Evolutionary conservation across 805 yeast genomes (phyloP), one percentile per base, ranked within the genome.

Genomic region (Metschnikowia rubicola): DNA sequence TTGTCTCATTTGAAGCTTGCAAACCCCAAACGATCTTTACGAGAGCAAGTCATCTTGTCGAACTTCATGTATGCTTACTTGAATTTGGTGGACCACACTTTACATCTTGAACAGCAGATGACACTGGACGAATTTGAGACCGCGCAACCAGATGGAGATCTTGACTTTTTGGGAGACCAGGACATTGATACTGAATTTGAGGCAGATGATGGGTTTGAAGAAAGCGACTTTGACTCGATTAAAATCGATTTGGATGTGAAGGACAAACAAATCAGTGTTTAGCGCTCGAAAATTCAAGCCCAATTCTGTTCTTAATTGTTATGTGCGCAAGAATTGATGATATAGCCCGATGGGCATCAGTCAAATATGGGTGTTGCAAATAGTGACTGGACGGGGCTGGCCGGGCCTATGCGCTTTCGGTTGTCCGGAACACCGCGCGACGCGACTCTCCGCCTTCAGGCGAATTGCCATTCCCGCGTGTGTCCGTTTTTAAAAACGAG

Each of bases 61-160:
- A 94, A 94, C 64, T 94, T 94, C 78, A 94, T 94, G 99, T 94
- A 94, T 63, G 92, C 97, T 0, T 94, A 94, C 66, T 77, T 94
- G 73, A 92, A 94, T 62, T 73, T 94, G 66, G 96, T 94, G 46
- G 96, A 92, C 65, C 97, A 92, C 63, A 91, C 92, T 12, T 71
- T 86, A 55, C 88, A 84, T 64, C 65, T 87, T 51, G 76, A 72
- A 51, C 92, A 86, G 58, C 88, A 83, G 50, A 61, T 67, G 64
- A 62, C 63, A 39, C 48, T 43, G 52, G 58, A 56, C 17, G 57
- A 56, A 11, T 41, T 30, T 33, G 56, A 43, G 26, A 30, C 40
- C n/a, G 53, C 47, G 15, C 53, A 50, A 32, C 58, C 59, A 5
- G 58, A 44, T 19, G 47, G 44, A 10, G 58, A 52, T 13, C 45